These are phyloP conservation scores for Pichia californica DNA, from an alignment of 805 yeast species.

Conservation along the genomic window DNA sequence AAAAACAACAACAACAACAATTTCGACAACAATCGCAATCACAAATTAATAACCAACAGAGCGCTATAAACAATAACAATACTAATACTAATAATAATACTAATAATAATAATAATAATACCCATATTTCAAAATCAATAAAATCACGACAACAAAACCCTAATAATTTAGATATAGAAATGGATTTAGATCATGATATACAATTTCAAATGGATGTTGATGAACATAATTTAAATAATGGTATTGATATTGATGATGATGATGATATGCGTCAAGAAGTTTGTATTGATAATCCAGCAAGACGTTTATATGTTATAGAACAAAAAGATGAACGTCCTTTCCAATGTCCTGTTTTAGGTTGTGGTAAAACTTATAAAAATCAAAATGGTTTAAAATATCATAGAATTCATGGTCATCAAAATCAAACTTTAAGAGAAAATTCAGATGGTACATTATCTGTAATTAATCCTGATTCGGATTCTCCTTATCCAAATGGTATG, in stretches of 20 bases:
- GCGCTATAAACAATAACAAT: constrained; percentile 1
- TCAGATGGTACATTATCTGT: constrained; percentile 91
- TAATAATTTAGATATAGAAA: constrained; percentile 2
- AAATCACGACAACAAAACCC: neutral
- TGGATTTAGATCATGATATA: constrained; percentile 12
- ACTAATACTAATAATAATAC: neutral
- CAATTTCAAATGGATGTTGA: constrained; percentile 34
- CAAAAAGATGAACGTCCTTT: constrained; percentile 90
- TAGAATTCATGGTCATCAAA: constrained; percentile 93
- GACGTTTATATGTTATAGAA: constrained; percentile 88
- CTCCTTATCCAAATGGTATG: constrained; percentile 89
- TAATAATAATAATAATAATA: constrained; percentile 3
- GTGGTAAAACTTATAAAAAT: constrained; percentile 95
- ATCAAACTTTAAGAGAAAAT: constrained; percentile 83
- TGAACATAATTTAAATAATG: constrained; percentile 18
- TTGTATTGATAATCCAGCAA: constrained; percentile 94
- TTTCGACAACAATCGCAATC: constrained; percentile 6
- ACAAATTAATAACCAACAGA: constrained; percentile 5
- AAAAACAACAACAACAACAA: constrained; percentile 5
- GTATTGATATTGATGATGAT: neutral
- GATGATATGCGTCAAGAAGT: constrained; percentile 41
- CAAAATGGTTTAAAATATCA: constrained; percentile 97
- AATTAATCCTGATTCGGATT: constrained; percentile 83
- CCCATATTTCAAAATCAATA: constrained; percentile 10
- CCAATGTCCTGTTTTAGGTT: constrained; percentile 96